Conservation (phyloP, 1,284 basidiomycete genomes). For the Thelephora terrestris region DNA sequence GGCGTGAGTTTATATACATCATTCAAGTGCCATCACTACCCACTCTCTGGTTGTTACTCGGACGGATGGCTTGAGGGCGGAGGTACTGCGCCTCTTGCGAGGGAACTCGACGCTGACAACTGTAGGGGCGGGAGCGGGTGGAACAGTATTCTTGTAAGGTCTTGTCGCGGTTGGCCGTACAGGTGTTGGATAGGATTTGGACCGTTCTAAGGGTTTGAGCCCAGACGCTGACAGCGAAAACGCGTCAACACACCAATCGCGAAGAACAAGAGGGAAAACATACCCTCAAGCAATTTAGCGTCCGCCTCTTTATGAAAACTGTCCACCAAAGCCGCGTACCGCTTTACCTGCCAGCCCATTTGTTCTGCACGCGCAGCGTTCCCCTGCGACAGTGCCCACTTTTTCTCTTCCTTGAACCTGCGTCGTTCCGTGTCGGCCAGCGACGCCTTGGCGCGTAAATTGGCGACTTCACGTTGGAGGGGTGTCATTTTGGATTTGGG, state of each 20-base stretch:
- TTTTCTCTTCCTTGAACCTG: slow-evolving; percentile 71
- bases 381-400: slow-evolving; percentile 72
- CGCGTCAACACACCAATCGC: too few relatives aligned
- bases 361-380: slow-evolving; percentile 62
- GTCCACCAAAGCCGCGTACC: slow-evolving; percentile 67
- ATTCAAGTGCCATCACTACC: slow-evolving; percentile 2
- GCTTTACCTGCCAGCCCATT: slow-evolving; percentile 72
- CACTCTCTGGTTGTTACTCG: slow-evolving; percentile 21
- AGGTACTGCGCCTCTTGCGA: slow-evolving; percentile 14
- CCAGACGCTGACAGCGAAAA: too few relatives aligned
- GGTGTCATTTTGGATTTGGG: slow-evolving; percentile 49
- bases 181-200: not conserved
- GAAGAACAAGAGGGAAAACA: slow-evolving; percentile 9
- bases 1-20: not conserved
- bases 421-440: slow-evolving; percentile 72
- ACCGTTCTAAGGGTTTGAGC: not conserved
- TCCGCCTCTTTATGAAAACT: slow-evolving; percentile 73
- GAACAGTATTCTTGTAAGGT: not conserved
- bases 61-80: slow-evolving; percentile 20
- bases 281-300: slow-evolving; percentile 59
- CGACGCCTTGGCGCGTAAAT: slow-evolving; percentile 62
- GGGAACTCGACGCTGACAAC: not conserved
- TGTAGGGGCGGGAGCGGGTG: not conserved
- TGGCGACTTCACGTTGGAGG: slow-evolving; percentile 58
- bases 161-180: not conserved